These are phyloP conservation scores for Pseudogymnoascus sp. DNA, from an alignment of 2,329 filamentous ascomycete species.

Conservation along the genomic window DNA sequence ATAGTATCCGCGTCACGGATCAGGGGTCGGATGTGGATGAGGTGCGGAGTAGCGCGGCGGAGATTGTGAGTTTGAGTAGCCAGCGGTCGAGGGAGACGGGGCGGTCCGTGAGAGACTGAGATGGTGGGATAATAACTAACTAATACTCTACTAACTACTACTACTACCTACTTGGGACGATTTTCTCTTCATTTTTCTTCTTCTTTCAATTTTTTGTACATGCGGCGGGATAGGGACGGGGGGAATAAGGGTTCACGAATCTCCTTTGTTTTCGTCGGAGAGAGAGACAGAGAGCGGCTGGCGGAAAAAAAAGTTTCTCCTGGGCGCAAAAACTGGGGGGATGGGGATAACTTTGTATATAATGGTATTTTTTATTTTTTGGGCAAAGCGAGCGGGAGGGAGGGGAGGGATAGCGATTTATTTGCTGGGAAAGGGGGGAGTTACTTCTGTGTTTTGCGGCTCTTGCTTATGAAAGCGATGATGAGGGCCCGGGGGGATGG, in stretches of 20 bases:
- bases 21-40: not conserved
- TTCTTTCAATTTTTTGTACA: not conserved
- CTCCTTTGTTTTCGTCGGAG: not conserved
- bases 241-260: not conserved
- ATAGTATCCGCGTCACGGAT: slow-evolving; percentile 38
- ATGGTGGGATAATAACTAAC: not conserved
- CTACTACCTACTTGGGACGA: not conserved
- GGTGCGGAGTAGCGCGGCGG: not conserved
- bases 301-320: not conserved
- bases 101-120: not conserved
- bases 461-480: not conserved
- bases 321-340: not conserved
- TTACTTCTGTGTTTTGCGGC: not conserved
- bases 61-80: not conserved
- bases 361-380: not conserved
- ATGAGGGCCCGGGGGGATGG: not conserved
- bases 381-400: not conserved
- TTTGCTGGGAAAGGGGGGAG: not conserved
- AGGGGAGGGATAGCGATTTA: not conserved
- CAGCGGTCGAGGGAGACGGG: not conserved
- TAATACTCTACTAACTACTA: not conserved
- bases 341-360: not conserved
- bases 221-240: not conserved
- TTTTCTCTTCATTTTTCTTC: not conserved
- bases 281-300: not conserved